These are phyloP conservation scores for Lepiota subincarnata DNA, from an alignment of 768 basidiomycete species.

Conservation along the genomic window DNA sequence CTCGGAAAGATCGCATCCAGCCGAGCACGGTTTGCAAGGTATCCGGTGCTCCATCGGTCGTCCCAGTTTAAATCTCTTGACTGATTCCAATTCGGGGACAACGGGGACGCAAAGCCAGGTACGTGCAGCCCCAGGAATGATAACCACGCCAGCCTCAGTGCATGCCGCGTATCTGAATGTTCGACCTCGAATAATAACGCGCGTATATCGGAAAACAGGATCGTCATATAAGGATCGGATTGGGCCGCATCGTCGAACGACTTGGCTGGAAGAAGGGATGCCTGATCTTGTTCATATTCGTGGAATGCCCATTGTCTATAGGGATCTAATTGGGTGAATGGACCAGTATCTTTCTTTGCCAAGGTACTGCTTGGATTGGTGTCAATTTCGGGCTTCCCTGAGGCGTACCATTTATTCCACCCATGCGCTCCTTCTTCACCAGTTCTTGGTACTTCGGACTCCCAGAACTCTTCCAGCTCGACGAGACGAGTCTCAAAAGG, in stretches of 20 bases:
- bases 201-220: slow-evolving; percentile 72
- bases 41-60: slow-evolving; percentile 60
- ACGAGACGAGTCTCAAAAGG: slow-evolving; percentile 49
- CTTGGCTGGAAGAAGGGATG: slow-evolving; percentile 45
- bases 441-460: slow-evolving; percentile 71
- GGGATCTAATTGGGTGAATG: slow-evolving; percentile 46
- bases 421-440: slow-evolving; percentile 66
- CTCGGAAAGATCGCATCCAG: slow-evolving; percentile 54
- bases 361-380: neutral
- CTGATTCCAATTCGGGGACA: slow-evolving; percentile 21
- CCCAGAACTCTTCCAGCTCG: slow-evolving; percentile 79
- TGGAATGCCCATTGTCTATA: slow-evolving; percentile 61
- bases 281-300: slow-evolving; percentile 49
- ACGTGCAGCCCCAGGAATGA: slow-evolving; percentile 67
- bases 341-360: slow-evolving; percentile 8
- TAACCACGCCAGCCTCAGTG: slow-evolving; percentile 68
- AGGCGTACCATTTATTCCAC: slow-evolving; percentile 61
- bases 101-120: slow-evolving; percentile 53
- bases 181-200: slow-evolving; percentile 48
- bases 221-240: slow-evolving; percentile 66
- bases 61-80: slow-evolving; percentile 42
- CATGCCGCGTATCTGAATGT: slow-evolving; percentile 41
- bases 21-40: slow-evolving; percentile 40
- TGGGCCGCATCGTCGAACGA: slow-evolving; percentile 45
- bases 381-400: slow-evolving; percentile 33